Evolutionary conservation across 73 alveolate genomes (phyloP).

Genomic region (Paramecium sexaurelia): DNA sequence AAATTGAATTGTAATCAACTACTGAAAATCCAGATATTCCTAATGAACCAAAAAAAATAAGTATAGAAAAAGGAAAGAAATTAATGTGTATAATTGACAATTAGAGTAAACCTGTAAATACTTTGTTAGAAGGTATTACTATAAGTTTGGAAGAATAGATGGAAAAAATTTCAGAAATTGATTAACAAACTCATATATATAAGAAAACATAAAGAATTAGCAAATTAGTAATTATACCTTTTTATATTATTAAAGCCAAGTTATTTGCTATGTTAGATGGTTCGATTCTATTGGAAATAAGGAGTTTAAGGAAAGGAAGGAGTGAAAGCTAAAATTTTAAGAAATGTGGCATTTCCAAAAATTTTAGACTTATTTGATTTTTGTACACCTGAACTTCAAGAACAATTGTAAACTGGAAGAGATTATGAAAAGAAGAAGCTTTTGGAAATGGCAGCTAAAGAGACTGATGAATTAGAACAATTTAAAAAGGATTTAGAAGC

Average conservation of each 20-base stretch:
- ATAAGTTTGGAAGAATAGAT: conserved; percentile 86
- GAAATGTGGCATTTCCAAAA: conserved; percentile 95
- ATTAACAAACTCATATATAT: conserved; percentile 83
- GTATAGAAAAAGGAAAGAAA: conserved; percentile 76
- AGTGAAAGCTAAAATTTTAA: conserved; percentile 93
- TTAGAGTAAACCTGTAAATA: conserved; percentile 84
- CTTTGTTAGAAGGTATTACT: conserved; percentile 93
- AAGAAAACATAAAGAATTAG: conserved; percentile 85
- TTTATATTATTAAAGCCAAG: conserved; percentile 75
- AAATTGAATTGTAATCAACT: conserved; percentile 86
- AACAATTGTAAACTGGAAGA: conserved; percentile 91
- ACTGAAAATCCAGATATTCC: conserved; percentile 79
- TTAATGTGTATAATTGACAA: conserved; percentile 93
- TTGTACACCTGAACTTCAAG: conserved; percentile 93
- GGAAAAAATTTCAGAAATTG: conserved; percentile 84
- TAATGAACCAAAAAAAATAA: conserved; percentile 78
- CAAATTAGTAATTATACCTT: conserved; percentile 69
- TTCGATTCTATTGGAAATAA: conserved; percentile 96
- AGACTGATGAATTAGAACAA: conserved; percentile 71
- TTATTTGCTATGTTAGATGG: conserved; percentile 89
- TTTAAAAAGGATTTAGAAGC: conserved; percentile 74
- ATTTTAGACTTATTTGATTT: conserved; percentile 91
- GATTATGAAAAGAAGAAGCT: conserved; percentile 87
- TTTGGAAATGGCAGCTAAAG: conserved; percentile 70
- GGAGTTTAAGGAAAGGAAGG: conserved; percentile 92